Conservation (phyloP, 345 rosid genomes). For the Eutrema yunnanense region DNA sequence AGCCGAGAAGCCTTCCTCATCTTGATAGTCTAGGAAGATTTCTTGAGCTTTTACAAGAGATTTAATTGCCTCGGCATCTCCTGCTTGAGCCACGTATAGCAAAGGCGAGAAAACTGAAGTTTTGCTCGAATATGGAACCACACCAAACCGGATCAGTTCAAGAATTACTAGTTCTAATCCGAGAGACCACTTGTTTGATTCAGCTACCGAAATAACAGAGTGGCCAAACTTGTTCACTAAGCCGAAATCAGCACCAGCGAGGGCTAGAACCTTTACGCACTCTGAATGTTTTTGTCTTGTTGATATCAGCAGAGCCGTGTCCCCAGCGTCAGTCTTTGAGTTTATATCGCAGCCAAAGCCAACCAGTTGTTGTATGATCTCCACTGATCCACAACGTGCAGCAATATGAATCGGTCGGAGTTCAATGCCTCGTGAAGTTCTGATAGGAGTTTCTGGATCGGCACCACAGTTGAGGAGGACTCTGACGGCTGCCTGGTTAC, state of each 20-base stretch:
- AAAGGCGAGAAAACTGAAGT: slow-evolving; percentile 53
- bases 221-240: slow-evolving; percentile 44
- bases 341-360: slow-evolving; percentile 60
- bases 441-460: slow-evolving; percentile 51
- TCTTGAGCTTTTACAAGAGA: slow-evolving; percentile 37
- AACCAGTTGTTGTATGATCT: slow-evolving; percentile 49
- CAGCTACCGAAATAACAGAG: slow-evolving; percentile 50
- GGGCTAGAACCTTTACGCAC: slow-evolving; percentile 53
- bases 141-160: slow-evolving; percentile 49
- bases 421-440: slow-evolving; percentile 38
- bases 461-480: slow-evolving; percentile 66
- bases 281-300: slow-evolving; percentile 52
- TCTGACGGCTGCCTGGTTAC: slow-evolving; percentile 60
- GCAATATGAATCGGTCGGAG: slow-evolving; percentile 82
- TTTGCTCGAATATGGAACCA: slow-evolving; percentile 56
- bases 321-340: slow-evolving; percentile 66
- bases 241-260: slow-evolving; percentile 87
- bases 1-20: slow-evolving; percentile 73
- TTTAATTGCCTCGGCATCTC: slow-evolving; percentile 63
- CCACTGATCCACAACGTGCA: slow-evolving; percentile 54
- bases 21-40: slow-evolving; percentile 65
- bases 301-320: slow-evolving; percentile 74
- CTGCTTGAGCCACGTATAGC: slow-evolving; percentile 55
- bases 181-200: slow-evolving; percentile 53
- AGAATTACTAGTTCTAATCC: slow-evolving; percentile 60